Percentiles rank a stretch among this genome's conserved stretches.
Conservation (phyloP, 257 asterid species). For the Solanum chilense region DNA sequence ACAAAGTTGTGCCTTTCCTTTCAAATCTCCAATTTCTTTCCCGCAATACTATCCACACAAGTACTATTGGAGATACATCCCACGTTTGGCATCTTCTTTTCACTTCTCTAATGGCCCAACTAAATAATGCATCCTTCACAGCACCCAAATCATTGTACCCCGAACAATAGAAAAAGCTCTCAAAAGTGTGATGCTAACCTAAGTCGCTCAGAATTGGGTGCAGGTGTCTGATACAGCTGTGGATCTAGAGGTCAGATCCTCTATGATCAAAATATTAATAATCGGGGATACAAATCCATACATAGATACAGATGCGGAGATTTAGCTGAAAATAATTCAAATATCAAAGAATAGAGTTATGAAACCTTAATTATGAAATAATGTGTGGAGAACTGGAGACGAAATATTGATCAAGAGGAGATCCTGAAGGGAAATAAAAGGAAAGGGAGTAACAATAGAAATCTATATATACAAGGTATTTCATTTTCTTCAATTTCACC, state of each 20-base stretch:
- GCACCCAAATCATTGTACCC: neutral
- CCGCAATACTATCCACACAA: neutral
- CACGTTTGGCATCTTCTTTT: neutral
- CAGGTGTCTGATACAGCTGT: neutral
- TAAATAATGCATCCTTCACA: neutral
- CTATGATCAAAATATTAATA: neutral
- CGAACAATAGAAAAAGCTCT: neutral
- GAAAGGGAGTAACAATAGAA: neutral
- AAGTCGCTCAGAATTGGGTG: neutral
- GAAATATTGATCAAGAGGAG: neutral
- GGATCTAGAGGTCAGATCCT: neutral
- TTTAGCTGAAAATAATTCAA: neutral
- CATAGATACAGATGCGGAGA: neutral
- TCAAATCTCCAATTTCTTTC: neutral
- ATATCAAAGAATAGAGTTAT: neutral
- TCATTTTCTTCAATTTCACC: neutral
- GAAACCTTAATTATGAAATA: neutral
- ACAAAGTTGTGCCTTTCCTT: neutral
- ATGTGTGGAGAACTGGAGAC: neutral
- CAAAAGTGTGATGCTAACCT: neutral
- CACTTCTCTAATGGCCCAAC: neutral
- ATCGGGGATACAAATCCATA: neutral
- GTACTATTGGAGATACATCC: neutral
- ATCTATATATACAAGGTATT: neutral
- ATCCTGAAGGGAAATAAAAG: neutral